Conservation (phyloP, 2,329 filamentous ascomycete species). For the Nannizziopsis arthrosporioides region DNA sequence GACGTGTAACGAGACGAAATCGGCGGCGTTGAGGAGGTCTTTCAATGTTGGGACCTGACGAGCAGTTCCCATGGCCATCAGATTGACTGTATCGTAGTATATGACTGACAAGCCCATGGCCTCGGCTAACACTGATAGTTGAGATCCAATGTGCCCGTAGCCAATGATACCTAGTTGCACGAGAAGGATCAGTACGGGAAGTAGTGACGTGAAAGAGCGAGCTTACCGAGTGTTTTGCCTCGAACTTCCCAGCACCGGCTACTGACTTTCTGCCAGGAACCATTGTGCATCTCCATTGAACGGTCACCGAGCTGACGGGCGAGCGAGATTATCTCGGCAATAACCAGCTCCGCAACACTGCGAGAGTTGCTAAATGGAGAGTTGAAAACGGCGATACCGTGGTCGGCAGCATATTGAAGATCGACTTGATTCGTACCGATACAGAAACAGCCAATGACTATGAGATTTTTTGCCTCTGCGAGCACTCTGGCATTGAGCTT, state of each 20-base stretch:
- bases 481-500: constrained; percentile 80
- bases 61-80: constrained; percentile 87
- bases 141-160: constrained; percentile 93
- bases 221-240: constrained; percentile 79
- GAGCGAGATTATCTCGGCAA: constrained; percentile 81
- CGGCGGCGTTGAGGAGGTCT: constrained; percentile 62
- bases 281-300: constrained; percentile 84
- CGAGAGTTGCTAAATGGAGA: constrained; percentile 97
- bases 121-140: constrained; percentile 89
- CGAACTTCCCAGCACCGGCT: constrained; percentile 94
- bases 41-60: constrained; percentile 70
- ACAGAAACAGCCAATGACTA: constrained; percentile 96
- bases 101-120: constrained; percentile 97
- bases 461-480: constrained; percentile 78
- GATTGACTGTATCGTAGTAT: constrained; percentile 87
- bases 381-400: constrained; percentile 91
- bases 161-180: constrained; percentile 62
- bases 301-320: constrained; percentile 88
- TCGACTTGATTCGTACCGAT: constrained; percentile 67
- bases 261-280: constrained; percentile 97
- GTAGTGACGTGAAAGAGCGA: not conserved
- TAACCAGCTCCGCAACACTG: constrained; percentile 91
- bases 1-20: constrained; percentile 92
- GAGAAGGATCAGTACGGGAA: constrained; percentile 3
- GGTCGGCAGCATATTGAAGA: constrained; percentile 35